Base-by-base conservation (phyloP, 768 basidiomycete genomes). In the Paxillus ammoniavirescens region DNA sequence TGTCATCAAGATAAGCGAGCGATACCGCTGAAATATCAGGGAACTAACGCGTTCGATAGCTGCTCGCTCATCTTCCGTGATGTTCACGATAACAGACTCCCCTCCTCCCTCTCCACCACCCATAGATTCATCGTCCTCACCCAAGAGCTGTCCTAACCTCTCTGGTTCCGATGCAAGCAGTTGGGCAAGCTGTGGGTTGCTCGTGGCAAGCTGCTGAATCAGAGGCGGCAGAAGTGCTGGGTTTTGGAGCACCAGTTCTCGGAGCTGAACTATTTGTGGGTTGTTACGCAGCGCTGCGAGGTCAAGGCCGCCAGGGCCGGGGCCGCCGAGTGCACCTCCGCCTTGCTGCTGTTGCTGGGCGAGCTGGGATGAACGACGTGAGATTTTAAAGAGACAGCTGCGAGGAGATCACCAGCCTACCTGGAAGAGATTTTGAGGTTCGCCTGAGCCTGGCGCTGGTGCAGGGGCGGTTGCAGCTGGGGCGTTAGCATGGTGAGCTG, bases 381-480 rank as follows among this genome's bases (percentile, higher is more conserved):
- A 37, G 28, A 35, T n/a, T 4, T 46, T 28, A 23, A 30, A 28
- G 17, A 31, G 28, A 8, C 9, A 10, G 12, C 31, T 6, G n/a
- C 28, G 44, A 18, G 21, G 14, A 35, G 18, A 17, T 48, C 28
- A 42, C 21, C n/a, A 44, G 62, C 76, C 52, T 59, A 89, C 88
- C 72, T 90, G 91, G 73, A 96, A 95, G 44, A 96, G 77, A 68
- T 96, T 96, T 66, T 93, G 92, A 23, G 86, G 85, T 53, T 75
- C 77, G 49, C 72, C 72, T 33, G 74, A 61, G 13, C 71, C 61
- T 14, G 73, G 53, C 12, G 72, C 60, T 2, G 74, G 64, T 8
- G 79, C 69, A 30, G 78, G 63, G 15, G 74, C 69, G 38, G 77
- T 58, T 6, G 76, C 64, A 14, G 77, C 61, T 31, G 74, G 59